Conservation (phyloP, 305 asterid species). For the Lippia alba region DNA sequence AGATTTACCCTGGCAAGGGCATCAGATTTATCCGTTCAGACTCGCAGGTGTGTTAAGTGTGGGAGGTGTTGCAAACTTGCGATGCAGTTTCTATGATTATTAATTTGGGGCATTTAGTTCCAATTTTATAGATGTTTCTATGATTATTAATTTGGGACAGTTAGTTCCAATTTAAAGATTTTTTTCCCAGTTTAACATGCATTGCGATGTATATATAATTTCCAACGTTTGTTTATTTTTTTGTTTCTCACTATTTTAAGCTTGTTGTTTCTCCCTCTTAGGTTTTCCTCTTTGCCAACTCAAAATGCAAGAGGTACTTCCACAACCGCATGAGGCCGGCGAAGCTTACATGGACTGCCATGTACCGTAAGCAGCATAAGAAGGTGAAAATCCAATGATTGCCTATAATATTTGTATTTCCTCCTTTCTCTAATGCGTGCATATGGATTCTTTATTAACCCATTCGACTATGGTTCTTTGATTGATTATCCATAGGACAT, state of each 20-base stretch:
- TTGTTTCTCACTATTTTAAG: too few relatives aligned
- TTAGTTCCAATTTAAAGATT: background rate
- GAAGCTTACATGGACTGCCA: slow-evolving; percentile 66
- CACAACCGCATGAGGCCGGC: slow-evolving; percentile 67
- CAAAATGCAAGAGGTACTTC: slow-evolving; percentile 70
- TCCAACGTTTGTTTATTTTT: background rate
- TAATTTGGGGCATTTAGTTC: background rate
- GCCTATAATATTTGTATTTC: background rate
- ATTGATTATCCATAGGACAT: slow-evolving; percentile 47
- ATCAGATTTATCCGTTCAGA: slow-evolving; percentile 60
- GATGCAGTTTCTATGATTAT: background rate
- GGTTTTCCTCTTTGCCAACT: slow-evolving; percentile 67
- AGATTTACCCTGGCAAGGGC: slow-evolving; percentile 62
- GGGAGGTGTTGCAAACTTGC: background rate
- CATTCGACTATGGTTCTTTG: background rate
- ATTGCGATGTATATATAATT: too few relatives aligned
- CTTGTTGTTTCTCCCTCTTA: slow-evolving; percentile 9
- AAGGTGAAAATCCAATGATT: slow-evolving; percentile 36
- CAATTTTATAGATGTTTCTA: too few relatives aligned
- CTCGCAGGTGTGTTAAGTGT: slow-evolving; percentile 48
- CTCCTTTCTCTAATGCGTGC: background rate
- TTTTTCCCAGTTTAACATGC: too few relatives aligned
- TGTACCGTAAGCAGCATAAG: slow-evolving; percentile 69
- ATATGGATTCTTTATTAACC: background rate
- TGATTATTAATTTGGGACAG: too few relatives aligned